phyloP scores from a whole-genome alignment of 2,329 filamentous ascomycete genomes.

The Cladosporium sp. region DNA sequence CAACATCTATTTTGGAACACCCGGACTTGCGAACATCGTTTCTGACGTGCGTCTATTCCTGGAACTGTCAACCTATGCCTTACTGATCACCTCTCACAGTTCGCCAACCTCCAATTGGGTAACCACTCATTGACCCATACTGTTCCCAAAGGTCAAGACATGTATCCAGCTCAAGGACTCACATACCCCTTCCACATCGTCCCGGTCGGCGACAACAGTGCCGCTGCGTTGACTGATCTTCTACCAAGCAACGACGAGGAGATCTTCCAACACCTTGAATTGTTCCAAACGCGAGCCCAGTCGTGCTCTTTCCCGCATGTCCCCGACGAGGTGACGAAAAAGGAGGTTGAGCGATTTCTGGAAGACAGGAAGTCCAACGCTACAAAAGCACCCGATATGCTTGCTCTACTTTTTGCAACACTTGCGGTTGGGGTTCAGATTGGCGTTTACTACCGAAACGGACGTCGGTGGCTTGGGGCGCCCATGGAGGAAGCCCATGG shows the following conservation, averaged over 20 bases:
- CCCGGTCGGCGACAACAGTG: conserved; percentile 28
- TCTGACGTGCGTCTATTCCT: conserved; percentile 37
- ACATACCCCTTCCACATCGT: conserved; percentile 44
- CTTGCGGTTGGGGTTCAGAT: conserved; percentile 46
- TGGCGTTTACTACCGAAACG: conserved; percentile 40
- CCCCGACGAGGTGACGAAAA: conserved; percentile 40
- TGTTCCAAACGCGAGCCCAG: conserved; percentile 41
- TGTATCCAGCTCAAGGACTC: conserved; percentile 36
- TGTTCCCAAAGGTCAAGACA: conserved; percentile 39
- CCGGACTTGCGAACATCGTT: conserved; percentile 45
- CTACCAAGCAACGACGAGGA: conserved; percentile 39
- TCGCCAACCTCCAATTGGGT: conserved; percentile 39
- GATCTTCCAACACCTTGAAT: conserved; percentile 36
- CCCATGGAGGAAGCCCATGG: conserved; percentile 33
- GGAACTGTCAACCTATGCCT: background rate
- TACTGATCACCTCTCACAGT: conserved; percentile 27
- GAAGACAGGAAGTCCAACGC: conserved; percentile 39
- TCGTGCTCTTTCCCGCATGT: conserved; percentile 44
- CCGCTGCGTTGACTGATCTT: conserved; percentile 28
- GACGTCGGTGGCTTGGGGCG: conserved; percentile 36
- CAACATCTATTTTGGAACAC: conserved; percentile 48
- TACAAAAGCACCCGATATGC: conserved; percentile 42
- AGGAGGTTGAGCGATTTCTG: conserved; percentile 45
- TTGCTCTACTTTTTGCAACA: conserved; percentile 46
- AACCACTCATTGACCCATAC: conserved; percentile 41